Conservation (phyloP, 2,329 filamentous ascomycete species). For the Clarireedia homoeocarpa region DNA sequence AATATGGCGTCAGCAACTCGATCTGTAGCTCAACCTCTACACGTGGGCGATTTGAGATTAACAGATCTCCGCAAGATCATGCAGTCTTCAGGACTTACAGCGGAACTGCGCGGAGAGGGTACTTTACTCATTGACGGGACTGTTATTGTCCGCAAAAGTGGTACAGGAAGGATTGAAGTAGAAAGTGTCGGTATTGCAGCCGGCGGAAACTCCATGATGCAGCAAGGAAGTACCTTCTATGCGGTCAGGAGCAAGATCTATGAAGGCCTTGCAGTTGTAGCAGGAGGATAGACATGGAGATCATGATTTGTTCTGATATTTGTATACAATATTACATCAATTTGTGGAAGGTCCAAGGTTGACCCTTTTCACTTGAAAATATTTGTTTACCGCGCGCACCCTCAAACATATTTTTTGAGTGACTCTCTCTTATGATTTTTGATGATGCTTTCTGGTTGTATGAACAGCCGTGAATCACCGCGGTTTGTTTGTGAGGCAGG, state of each 20-base stretch:
- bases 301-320: too few relatives aligned
- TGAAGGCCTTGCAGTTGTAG: conserved; percentile 81
- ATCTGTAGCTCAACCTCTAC: conserved; percentile 76
- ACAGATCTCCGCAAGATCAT: conserved; percentile 82
- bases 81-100: conserved; percentile 72
- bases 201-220: conserved; percentile 32
- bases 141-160: conserved; percentile 83
- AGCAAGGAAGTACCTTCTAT: conserved; percentile 63
- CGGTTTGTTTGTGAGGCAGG: too few relatives aligned
- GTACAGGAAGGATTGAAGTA: conserved; percentile 79
- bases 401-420: too few relatives aligned
- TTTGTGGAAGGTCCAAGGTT: too few relatives aligned
- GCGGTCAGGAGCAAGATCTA: conserved; percentile 89
- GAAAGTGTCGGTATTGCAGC: conserved; percentile 61
- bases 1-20: conserved; percentile 64
- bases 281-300: conserved; percentile 9
- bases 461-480: too few relatives aligned
- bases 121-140: conserved; percentile 81
- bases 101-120: conserved; percentile 90
- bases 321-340: too few relatives aligned
- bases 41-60: conserved; percentile 86
- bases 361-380: too few relatives aligned
- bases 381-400: too few relatives aligned
- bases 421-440: too few relatives aligned
- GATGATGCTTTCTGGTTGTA: too few relatives aligned